Conservation (phyloP, 106 monocot species). For the Vanilla planifolia region DNA sequence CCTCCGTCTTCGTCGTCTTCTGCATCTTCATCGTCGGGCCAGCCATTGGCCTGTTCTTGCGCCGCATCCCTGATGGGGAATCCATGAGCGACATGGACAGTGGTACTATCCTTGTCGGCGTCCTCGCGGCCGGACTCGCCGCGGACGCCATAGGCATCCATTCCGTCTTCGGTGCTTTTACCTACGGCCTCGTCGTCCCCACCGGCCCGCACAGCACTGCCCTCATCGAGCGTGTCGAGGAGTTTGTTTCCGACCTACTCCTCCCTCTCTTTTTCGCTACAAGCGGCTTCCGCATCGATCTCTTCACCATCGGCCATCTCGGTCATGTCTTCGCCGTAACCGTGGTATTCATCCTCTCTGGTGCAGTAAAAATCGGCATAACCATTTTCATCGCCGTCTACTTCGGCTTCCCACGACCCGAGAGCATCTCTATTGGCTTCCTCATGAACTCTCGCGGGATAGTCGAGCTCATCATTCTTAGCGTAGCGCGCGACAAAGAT, state of each 20-base stretch:
- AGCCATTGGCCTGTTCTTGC: slow-evolving; percentile 17
- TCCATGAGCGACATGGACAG: slow-evolving; percentile 17
- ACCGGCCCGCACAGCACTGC: slow-evolving; percentile 14
- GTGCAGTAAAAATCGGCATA: slow-evolving; percentile 18
- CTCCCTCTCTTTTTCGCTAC: slow-evolving; percentile 33
- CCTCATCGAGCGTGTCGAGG: slow-evolving; percentile 29
- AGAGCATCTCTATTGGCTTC: slow-evolving; percentile 33
- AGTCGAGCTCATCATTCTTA: slow-evolving; percentile 24
- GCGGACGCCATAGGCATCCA: slow-evolving; percentile 51
- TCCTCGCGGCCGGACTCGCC: slow-evolving; percentile 19
- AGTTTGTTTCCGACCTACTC: slow-evolving; percentile 20
- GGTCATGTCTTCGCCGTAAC: neutral
- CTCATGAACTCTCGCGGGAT: slow-evolving; percentile 33
- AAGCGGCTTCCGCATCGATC: slow-evolving; percentile 25
- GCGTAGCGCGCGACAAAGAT: slow-evolving; percentile 25
- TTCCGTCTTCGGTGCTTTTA: slow-evolving; percentile 39
- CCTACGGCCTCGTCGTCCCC: slow-evolving; percentile 39
- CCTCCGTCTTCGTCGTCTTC: slow-evolving; percentile 11
- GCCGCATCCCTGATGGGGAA: slow-evolving; percentile 34
- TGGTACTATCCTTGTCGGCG: slow-evolving; percentile 30
- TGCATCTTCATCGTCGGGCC: slow-evolving; percentile 41
- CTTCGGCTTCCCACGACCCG: slow-evolving; percentile 21
- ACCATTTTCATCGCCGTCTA: slow-evolving; percentile 17
- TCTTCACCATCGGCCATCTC: neutral
- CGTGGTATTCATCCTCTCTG: slow-evolving; percentile 13